Percentiles rank a stretch among this genome's conserved stretches.
Evolutionary conservation across 331 rosid species (phyloP).

Genomic region (Cydonia oblonga): DNA sequence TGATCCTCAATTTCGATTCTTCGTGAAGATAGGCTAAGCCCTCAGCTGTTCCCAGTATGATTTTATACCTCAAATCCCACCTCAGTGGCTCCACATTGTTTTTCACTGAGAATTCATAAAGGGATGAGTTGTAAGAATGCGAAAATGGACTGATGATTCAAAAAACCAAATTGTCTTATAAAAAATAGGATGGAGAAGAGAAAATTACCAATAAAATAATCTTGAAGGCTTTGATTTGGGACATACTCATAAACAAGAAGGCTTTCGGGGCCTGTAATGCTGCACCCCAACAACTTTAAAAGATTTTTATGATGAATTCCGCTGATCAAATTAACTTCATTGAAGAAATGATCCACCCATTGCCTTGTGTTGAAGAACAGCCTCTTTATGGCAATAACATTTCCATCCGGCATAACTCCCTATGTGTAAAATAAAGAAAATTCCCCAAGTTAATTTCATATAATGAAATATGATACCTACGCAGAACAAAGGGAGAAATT

Average conservation of each 20-base stretch:
- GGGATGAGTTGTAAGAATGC: background rate
- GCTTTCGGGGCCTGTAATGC: conserved; percentile 73
- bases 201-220: conserved; percentile 45
- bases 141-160: background rate
- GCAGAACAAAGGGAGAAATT: background rate
- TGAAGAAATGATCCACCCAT: conserved; percentile 83
- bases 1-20: conserved; percentile 53
- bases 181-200: background rate
- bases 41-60: conserved; percentile 63
- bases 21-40: conserved; percentile 76
- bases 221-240: conserved; percentile 55
- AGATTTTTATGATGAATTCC: conserved; percentile 56
- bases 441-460: background rate
- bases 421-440: background rate
- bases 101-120: conserved; percentile 21
- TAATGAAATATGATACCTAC: background rate
- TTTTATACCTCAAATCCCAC: conserved; percentile 49
- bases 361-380: conserved; percentile 52
- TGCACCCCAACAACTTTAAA: conserved; percentile 58
- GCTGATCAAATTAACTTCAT: conserved; percentile 71
- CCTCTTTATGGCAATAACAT: conserved; percentile 56
- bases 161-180: background rate
- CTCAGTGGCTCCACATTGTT: conserved; percentile 29
- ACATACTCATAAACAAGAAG: conserved; percentile 7
- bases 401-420: conserved; percentile 66